Percentiles rank a stretch among this genome's conserved stretches.
Conservation (phyloP, 495 filamentous ascomycete species). For the Trichoderma gamsii region DNA sequence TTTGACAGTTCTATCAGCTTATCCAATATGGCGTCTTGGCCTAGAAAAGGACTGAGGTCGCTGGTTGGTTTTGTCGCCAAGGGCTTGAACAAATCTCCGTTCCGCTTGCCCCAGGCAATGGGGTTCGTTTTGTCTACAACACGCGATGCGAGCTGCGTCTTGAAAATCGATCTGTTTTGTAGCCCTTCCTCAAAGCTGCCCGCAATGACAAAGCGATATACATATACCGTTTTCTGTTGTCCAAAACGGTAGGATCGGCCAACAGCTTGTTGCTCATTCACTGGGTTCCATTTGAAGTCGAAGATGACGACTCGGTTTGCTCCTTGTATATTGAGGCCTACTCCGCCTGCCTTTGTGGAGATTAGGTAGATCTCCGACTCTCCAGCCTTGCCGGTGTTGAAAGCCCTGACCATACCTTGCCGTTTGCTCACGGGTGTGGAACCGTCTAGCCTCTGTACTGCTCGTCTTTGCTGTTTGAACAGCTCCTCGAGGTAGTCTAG, state of each 20-base stretch:
- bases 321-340: conserved; percentile 75
- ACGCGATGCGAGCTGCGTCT: conserved; percentile 67
- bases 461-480: conserved; percentile 38
- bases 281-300: conserved; percentile 76
- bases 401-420: conserved; percentile 55
- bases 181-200: conserved; percentile 74
- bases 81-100: conserved; percentile 50
- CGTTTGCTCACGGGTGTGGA: conserved; percentile 45
- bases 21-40: conserved; percentile 69
- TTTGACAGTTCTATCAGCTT: conserved; percentile 43
- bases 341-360: conserved; percentile 73
- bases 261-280: conserved; percentile 80
- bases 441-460: conserved; percentile 62
- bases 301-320: conserved; percentile 88
- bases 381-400: conserved; percentile 59
- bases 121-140: conserved; percentile 82
- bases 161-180: conserved; percentile 69
- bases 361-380: conserved; percentile 59
- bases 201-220: conserved; percentile 76
- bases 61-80: conserved; percentile 48
- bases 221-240: conserved; percentile 74
- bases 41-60: conserved; percentile 46
- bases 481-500: conserved; percentile 60
- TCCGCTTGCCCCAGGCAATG: conserved; percentile 47
- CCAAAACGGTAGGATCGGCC: conserved; percentile 84